Percentiles rank a stretch among this genome's conserved stretches.
phyloP scores from a whole-genome alignment of 495 filamentous ascomycete genomes.

The Aspergillus ellipticus region DNA sequence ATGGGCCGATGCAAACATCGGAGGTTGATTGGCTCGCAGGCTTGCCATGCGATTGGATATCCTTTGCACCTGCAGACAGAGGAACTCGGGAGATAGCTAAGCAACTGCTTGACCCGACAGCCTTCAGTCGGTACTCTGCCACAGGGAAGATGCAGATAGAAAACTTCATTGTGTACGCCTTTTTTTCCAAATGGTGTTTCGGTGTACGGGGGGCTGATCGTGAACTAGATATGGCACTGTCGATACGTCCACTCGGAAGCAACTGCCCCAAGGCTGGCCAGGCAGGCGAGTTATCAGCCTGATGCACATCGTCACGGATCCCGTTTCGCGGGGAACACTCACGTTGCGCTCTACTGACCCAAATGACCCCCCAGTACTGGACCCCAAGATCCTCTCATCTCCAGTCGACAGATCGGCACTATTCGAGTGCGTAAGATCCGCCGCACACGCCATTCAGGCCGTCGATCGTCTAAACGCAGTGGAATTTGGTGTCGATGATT shows the following conservation, averaged over 20 bases:
- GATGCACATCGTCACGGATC: neutral
- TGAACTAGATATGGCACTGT: neutral
- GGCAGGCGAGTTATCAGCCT: neutral
- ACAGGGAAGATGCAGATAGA: neutral
- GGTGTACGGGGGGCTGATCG: too few species aligned
- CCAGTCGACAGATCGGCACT: neutral
- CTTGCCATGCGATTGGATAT: conserved; percentile 1
- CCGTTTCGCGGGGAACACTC: neutral
- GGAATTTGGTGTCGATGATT: neutral
- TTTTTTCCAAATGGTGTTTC: too few species aligned
- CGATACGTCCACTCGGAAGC: neutral
- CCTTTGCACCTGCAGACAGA: neutral
- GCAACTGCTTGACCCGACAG: neutral
- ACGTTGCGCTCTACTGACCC: neutral
- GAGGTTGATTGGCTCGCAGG: neutral
- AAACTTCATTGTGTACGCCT: neutral
- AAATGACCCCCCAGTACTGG: neutral
- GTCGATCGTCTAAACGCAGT: neutral
- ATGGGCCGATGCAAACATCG: neutral
- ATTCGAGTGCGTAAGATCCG: neutral
- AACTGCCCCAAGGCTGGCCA: neutral
- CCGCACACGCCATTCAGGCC: neutral
- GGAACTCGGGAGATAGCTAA: neutral
- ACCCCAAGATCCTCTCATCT: neutral
- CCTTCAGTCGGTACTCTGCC: neutral